Evolutionary conservation across 371 early-diverging fungal genomes (phyloP), one percentile per base, ranked within the genome.

Genomic region (Chytridium lagenaria): DNA sequence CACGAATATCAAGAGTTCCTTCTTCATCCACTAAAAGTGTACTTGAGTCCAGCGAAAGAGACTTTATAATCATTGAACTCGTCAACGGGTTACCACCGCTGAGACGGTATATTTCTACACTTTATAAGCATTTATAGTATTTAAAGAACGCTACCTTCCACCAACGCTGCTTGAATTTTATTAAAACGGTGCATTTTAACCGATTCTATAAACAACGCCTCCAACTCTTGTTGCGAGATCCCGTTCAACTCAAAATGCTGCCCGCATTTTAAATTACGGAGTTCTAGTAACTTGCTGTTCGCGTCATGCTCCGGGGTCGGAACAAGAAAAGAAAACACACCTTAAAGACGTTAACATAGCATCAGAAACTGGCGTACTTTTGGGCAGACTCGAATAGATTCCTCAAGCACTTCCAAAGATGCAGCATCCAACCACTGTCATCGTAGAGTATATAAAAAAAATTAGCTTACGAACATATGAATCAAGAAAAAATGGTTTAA

Each of bases 401-500:
- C 12, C 15, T 26, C 5, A n/a, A 57, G 31, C 7, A 57, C 23
- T 23, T 57, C 57, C 26, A 57, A 30, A 10, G 57, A n/a, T 23
- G n/a, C 31, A 7, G 57, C n/a, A 57, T 57, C 57, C 57, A 57
- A 57, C 57, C 57, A 57, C 44, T 44, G 7, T n/a, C n/a, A n/a
- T n/a, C n/a, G n/a, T n/a, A n/a, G n/a, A n/a, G n/a, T n/a, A n/a
- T n/a, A n/a, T n/a, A n/a, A n/a, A n/a, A n/a, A n/a, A n/a, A n/a
- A n/a, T n/a, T n/a, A n/a, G n/a, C n/a, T n/a, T n/a, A n/a, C n/a
- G n/a, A n/a, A n/a, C n/a, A n/a, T n/a, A n/a, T n/a, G n/a, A n/a
- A n/a, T n/a, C n/a, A 44, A 44, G 44, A 44, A 44, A 44, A 44
- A 19, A 44, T 12, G 44, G 19, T 7, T 19, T 12, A 44, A 44